These are phyloP conservation scores for Peronospora farinosa DNA, from an alignment of 352 stramenopile species.

Conservation along the genomic window DNA sequence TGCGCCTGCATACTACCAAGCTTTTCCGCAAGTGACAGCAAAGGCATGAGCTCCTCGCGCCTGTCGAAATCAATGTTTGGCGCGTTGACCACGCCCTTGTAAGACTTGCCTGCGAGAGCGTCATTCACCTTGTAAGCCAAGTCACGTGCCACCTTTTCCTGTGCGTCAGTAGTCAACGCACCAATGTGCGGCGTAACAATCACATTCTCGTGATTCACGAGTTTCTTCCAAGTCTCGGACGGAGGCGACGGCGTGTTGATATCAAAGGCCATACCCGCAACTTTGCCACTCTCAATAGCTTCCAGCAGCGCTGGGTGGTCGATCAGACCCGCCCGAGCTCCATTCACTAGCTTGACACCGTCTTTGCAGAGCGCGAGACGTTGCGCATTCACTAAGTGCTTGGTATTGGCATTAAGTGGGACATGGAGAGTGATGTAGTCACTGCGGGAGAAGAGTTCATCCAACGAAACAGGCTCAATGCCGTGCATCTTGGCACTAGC, in stretches of 20 bases:
- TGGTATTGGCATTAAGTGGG: constrained; percentile 92
- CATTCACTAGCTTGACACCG: constrained; percentile 91
- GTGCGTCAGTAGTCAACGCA: constrained; percentile 90
- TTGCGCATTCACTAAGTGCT: constrained; percentile 83
- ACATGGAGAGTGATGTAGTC: constrained; percentile 97
- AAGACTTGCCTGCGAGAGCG: constrained; percentile 88
- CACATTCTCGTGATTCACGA: constrained; percentile 87
- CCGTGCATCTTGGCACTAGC: constrained; percentile 66
- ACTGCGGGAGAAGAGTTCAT: constrained; percentile 84
- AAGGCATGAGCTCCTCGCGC: constrained; percentile 72
- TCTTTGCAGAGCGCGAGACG: constrained; percentile 87
- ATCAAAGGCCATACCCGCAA: constrained; percentile 70
- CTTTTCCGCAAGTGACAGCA: constrained; percentile 87
- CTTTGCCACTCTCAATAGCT: constrained; percentile 77
- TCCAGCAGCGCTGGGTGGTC: constrained; percentile 88
- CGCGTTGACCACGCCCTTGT: constrained; percentile 93
- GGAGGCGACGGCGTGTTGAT: constrained; percentile 48
- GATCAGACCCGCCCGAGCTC: constrained; percentile 90
- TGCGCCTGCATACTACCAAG: constrained; percentile 86
- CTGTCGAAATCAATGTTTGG: constrained; percentile 87
- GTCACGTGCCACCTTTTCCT: constrained; percentile 89
- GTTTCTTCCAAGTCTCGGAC: constrained; percentile 49
- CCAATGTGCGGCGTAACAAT: constrained; percentile 93
- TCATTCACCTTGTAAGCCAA: constrained; percentile 89
- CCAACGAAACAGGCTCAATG: constrained; percentile 79